These are phyloP conservation scores for Boletus sp. DNA, from an alignment of 1,284 basidiomycete genomes.

Conservation along the genomic window DNA sequence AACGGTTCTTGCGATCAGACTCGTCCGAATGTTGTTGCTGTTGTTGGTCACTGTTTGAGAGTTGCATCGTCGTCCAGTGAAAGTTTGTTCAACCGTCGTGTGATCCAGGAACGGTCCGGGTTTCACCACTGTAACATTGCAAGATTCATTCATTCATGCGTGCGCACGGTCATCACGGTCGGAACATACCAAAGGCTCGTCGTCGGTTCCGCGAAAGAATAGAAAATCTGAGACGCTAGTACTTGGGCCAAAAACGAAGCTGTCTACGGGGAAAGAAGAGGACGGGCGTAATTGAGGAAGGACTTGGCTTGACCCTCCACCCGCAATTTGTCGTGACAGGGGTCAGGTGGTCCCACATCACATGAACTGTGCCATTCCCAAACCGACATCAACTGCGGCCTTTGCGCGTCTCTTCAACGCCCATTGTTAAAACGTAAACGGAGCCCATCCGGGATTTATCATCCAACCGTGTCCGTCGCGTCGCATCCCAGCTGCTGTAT, in stretches of 20 bases:
- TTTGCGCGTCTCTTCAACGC: neutral
- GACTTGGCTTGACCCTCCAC: neutral
- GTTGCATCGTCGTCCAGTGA: slow-evolving; percentile 16
- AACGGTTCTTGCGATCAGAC: slow-evolving; percentile 46
- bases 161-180: slow-evolving; percentile 3
- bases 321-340: slow-evolving; percentile 18
- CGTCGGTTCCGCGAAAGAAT: neutral
- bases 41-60: slow-evolving; percentile 20
- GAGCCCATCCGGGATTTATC: neutral
- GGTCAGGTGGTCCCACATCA: slow-evolving; percentile 16
- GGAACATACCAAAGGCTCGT: slow-evolving; percentile 1
- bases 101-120: slow-evolving; percentile 16
- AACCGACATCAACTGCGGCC: slow-evolving; percentile 10
- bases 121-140: slow-evolving; percentile 2
- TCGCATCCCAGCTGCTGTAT: too few species aligned
- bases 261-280: neutral
- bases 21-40: slow-evolving; percentile 11
- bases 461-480: neutral
- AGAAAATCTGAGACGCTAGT: neutral
- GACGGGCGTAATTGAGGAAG: neutral
- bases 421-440: neutral
- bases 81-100: slow-evolving; percentile 7
- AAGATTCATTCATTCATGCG: neutral
- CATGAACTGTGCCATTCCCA: neutral
- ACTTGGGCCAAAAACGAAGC: neutral